Conservation (phyloP, 2,329 filamentous ascomycete species). For the Chaetothyriales sp. region DNA sequence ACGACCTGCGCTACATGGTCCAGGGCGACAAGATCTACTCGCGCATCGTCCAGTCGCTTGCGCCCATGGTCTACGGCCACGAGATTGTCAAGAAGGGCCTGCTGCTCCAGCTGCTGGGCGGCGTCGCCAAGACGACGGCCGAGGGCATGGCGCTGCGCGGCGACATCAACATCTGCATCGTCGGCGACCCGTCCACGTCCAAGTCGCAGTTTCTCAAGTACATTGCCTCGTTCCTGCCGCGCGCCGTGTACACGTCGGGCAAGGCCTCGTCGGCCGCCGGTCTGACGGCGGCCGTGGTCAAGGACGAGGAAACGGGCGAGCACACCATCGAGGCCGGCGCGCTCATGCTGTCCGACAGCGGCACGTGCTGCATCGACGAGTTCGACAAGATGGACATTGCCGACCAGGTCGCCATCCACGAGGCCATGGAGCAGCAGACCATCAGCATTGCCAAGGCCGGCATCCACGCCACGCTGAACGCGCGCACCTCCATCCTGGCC, state of each 20-base stretch:
- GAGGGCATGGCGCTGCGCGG: slow-evolving; percentile 94
- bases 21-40: slow-evolving; percentile 93
- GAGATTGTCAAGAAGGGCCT: slow-evolving; percentile 96
- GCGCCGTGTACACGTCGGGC: slow-evolving; percentile 92
- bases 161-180: slow-evolving; percentile 97
- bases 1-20: slow-evolving; percentile 84
- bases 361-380: slow-evolving; percentile 95
- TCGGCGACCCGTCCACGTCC: slow-evolving; percentile 90
- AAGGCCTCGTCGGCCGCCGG: slow-evolving; percentile 95
- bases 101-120: slow-evolving; percentile 87
- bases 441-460: slow-evolving; percentile 98
- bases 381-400: slow-evolving; percentile 99
- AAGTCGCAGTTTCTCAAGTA: slow-evolving; percentile 94
- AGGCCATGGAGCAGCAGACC: slow-evolving; percentile 99
- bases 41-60: slow-evolving; percentile 80
- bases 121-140: slow-evolving; percentile 78
- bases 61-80: slow-evolving; percentile 94
- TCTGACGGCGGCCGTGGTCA: slow-evolving; percentile 92
- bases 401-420: slow-evolving; percentile 97
- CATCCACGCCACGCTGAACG: slow-evolving; percentile 94
- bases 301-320: slow-evolving; percentile 96
- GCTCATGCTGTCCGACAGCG: slow-evolving; percentile 91
- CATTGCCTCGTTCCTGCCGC: slow-evolving; percentile 89
- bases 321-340: slow-evolving; percentile 98
- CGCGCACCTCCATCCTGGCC: slow-evolving; percentile 84